phyloP scores from a whole-genome alignment of 2,329 filamentous ascomycete genomes.

The Graphilbum ipis-grandicollis region DNA sequence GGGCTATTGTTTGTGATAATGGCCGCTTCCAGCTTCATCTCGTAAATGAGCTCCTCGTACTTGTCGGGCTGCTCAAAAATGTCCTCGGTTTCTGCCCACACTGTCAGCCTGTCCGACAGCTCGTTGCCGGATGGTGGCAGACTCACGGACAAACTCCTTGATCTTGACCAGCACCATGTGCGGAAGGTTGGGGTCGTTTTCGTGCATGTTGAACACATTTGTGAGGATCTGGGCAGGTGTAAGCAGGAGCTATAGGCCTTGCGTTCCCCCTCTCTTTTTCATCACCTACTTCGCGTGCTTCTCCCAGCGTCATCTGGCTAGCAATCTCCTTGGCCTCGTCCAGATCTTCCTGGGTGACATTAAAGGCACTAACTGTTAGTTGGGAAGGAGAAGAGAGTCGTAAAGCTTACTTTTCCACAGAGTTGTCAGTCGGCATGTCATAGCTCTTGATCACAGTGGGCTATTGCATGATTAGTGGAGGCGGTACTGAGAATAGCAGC shows the following conservation, averaged over 20 bases:
- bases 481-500: no score
- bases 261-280: not conserved
- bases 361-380: constrained; percentile 3
- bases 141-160: constrained; percentile 17
- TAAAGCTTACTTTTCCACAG: not conserved
- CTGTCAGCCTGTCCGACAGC: no score
- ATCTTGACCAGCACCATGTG: constrained; percentile 22
- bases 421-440: not conserved
- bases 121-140: no score
- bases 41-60: constrained; percentile 23
- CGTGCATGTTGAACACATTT: constrained; percentile 16
- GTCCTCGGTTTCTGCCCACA: constrained; percentile 19
- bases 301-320: constrained; percentile 6
- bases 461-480: no score
- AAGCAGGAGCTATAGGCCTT: no score
- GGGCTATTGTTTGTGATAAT: constrained; percentile 38
- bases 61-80: constrained; percentile 26
- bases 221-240: constrained; percentile 4
- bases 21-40: constrained; percentile 33
- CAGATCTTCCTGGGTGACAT: constrained; percentile 7
- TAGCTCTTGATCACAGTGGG: not conserved
- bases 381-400: no score
- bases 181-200: constrained; percentile 30
- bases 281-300: constrained; percentile 5
- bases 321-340: constrained; percentile 7